These are phyloP conservation scores for Lecanicillium sp. DNA, from an alignment of 2,329 filamentous ascomycete genomes.

Conservation along the genomic window DNA sequence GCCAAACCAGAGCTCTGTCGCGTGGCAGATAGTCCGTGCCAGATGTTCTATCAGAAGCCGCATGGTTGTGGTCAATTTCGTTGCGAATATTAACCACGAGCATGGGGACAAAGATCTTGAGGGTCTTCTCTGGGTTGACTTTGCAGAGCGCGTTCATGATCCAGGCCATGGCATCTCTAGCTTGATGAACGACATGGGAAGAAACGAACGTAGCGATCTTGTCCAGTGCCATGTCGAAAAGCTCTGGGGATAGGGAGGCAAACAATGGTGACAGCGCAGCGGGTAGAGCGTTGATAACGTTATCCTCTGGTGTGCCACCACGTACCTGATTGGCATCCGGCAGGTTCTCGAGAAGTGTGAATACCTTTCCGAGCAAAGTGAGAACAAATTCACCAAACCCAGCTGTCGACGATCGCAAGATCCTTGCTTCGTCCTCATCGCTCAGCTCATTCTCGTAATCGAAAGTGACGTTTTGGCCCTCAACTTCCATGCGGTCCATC, in stretches of 20 bases:
- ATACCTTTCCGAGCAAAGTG: conserved; percentile 86
- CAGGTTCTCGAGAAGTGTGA: conserved; percentile 89
- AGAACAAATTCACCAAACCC: conserved; percentile 89
- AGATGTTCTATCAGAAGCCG: conserved; percentile 87
- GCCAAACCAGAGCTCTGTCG: conserved; percentile 91
- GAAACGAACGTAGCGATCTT: conserved; percentile 90
- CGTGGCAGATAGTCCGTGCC: conserved; percentile 89
- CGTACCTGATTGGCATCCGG: conserved; percentile 84
- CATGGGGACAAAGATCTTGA: conserved; percentile 86
- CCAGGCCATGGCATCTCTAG: conserved; percentile 95
- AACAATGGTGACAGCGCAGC: conserved; percentile 87
- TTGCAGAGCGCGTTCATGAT: conserved; percentile 96
- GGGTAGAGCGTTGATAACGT: conserved; percentile 90
- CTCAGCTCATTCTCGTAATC: conserved; percentile 76
- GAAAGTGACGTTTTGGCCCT: conserved; percentile 77
- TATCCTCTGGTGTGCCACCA: conserved; percentile 89
- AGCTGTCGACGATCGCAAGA: conserved; percentile 87
- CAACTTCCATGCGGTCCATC: conserved; percentile 86
- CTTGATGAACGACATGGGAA: conserved; percentile 93
- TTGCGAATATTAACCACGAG: conserved; percentile 86
- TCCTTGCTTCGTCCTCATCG: conserved; percentile 79
- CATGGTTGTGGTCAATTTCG: conserved; percentile 94
- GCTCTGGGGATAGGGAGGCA: conserved; percentile 81
- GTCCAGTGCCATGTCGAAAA: conserved; percentile 85
- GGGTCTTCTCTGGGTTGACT: conserved; percentile 85